These are phyloP conservation scores for Aristolochia californica DNA, from an alignment of 164 flowering plant species.

Conservation along the genomic window DNA sequence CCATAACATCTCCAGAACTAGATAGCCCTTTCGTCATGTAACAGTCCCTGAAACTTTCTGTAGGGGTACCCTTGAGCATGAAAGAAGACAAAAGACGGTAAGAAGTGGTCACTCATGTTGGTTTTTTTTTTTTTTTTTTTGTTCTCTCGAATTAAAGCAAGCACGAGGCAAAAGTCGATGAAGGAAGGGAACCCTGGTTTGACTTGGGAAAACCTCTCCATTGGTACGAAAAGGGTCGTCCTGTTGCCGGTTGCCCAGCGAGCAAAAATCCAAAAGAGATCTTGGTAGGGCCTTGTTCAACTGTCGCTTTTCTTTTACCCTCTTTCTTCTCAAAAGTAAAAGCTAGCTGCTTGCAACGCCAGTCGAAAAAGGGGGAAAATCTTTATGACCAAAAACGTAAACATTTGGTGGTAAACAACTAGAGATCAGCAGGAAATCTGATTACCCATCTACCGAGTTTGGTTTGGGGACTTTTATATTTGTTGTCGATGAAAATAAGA, in stretches of 20 bases:
- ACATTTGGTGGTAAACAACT: too few species aligned
- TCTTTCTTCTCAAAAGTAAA: background rate
- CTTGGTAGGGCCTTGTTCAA: background rate
- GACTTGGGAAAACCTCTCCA: background rate
- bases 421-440: too few species aligned
- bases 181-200: background rate
- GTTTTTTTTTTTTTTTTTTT: too few species aligned
- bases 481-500: background rate
- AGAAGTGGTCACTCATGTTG: too few species aligned
- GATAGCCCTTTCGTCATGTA: too few species aligned
- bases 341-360: background rate
- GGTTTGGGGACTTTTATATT: too few species aligned
- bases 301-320: background rate
- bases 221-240: background rate
- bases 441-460: too few species aligned
- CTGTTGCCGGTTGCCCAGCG: slow-evolving; percentile 3
- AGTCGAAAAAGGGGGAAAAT: too few species aligned
- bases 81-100: too few species aligned
- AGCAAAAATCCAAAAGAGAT: slow-evolving; percentile 9
- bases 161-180: background rate
- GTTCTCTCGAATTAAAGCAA: background rate
- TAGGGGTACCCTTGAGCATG: too few species aligned
- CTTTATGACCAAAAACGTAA: too few species aligned
- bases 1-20: background rate
- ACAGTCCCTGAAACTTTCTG: too few species aligned